These are phyloP conservation scores for Lepiota brunneoincarnata DNA, from an alignment of 768 basidiomycete genomes.

Conservation along the genomic window DNA sequence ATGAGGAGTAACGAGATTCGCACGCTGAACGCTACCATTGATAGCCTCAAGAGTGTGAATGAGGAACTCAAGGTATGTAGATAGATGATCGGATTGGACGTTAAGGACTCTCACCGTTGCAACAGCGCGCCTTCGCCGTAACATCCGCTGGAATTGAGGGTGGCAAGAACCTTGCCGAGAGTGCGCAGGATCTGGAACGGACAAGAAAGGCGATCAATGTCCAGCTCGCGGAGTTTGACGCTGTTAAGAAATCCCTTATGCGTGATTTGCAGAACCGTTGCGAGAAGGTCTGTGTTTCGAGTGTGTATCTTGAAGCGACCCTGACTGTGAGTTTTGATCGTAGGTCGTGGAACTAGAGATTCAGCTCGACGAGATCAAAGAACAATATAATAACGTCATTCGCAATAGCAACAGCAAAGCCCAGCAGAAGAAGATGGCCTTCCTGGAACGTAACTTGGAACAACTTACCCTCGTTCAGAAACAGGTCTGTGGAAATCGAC, in stretches of 20 bases:
- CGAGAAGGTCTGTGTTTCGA: constrained; percentile 74
- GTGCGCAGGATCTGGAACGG: constrained; percentile 94
- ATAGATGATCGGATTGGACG: neutral
- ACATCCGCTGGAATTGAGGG: constrained; percentile 97
- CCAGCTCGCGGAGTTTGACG: constrained; percentile 98
- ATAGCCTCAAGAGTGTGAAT: constrained; percentile 93
- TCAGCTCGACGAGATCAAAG: constrained; percentile 96
- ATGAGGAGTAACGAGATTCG: constrained; percentile 80
- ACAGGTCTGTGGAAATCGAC: constrained; percentile 54
- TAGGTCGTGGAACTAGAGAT: constrained; percentile 99
- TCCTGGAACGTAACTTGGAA: constrained; percentile 94
- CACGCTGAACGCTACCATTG: constrained; percentile 79
- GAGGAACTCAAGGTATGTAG: constrained; percentile 90
- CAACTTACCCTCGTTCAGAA: constrained; percentile 95
- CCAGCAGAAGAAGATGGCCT: constrained; percentile 99
- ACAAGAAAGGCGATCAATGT: constrained; percentile 96
- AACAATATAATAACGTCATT: constrained; percentile 98
- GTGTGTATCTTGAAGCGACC: neutral
- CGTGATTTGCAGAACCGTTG: constrained; percentile 98
- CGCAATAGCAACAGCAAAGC: constrained; percentile 98
- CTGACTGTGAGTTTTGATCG: constrained; percentile 5
- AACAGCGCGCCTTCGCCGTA: constrained; percentile 92
- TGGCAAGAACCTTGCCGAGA: constrained; percentile 94
- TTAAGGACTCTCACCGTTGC: constrained; percentile 4
- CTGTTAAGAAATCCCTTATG: constrained; percentile 98